Conservation (phyloP, 2,329 filamentous ascomycete species). For the Thielaviopsis euricoi region DNA sequence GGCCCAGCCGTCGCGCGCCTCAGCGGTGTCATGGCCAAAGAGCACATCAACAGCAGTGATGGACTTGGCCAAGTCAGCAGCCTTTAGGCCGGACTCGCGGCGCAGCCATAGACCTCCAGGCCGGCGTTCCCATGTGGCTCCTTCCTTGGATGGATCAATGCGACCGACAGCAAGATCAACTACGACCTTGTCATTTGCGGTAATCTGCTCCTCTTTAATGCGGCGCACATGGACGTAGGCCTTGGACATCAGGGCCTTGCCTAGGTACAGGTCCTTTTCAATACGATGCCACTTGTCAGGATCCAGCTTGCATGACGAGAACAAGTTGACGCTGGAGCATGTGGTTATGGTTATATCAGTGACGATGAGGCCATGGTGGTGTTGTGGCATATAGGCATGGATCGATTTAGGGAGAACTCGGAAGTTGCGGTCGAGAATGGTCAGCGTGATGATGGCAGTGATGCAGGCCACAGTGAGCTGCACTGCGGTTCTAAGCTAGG, state of each 20-base stretch:
- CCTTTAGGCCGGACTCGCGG: constrained; percentile 52
- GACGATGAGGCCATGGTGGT: constrained; percentile 70
- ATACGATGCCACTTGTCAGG: constrained; percentile 59
- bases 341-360: constrained; percentile 68
- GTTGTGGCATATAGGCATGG: constrained; percentile 72
- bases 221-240: constrained; percentile 71
- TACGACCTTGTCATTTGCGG: constrained; percentile 58
- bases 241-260: constrained; percentile 53
- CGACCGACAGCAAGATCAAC: constrained; percentile 62
- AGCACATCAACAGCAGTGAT: constrained; percentile 74
- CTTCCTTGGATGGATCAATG: constrained; percentile 40
- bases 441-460: constrained; percentile 53
- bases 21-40: constrained; percentile 80
- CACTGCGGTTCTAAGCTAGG: constrained; percentile 48
- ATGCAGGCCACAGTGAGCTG: constrained; percentile 54
- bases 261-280: constrained; percentile 78
- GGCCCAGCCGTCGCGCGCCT: constrained; percentile 74
- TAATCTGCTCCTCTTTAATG: constrained; percentile 73
- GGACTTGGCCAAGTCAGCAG: constrained; percentile 56
- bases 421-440: constrained; percentile 79
- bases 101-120: constrained; percentile 70
- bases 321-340: constrained; percentile 59
- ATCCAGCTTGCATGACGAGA: constrained; percentile 63
- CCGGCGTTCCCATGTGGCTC: constrained; percentile 57
- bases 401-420: constrained; percentile 70